Percentiles rank a stretch among this genome's conserved stretches.
phyloP scores from a whole-genome alignment of 2,329 filamentous ascomycete genomes.

The Rhytidhysteron rufulum region DNA sequence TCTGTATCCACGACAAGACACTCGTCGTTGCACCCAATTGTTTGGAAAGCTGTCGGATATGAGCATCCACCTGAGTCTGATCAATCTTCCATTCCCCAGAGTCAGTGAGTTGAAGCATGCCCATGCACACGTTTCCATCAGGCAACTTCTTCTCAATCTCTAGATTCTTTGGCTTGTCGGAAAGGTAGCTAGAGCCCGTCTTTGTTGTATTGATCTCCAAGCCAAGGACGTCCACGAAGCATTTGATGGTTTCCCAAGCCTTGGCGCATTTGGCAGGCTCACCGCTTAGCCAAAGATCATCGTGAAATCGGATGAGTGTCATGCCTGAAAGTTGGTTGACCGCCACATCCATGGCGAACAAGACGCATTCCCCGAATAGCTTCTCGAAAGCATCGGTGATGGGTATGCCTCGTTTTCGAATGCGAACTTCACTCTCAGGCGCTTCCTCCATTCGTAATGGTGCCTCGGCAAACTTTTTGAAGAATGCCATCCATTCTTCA shows the following conservation, averaged over 20 bases:
- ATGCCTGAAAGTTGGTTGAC: slow-evolving; percentile 43
- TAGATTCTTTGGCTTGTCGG: slow-evolving; percentile 1
- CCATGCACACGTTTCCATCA: slow-evolving; percentile 27
- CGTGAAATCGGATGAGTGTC: slow-evolving; percentile 46
- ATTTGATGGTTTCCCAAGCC: slow-evolving; percentile 44
- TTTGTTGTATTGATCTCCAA: slow-evolving; percentile 41
- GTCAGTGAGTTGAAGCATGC: slow-evolving; percentile 24
- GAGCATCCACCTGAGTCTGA: slow-evolving; percentile 27
- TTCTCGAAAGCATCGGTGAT: slow-evolving; percentile 47
- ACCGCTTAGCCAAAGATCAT: slow-evolving; percentile 49
- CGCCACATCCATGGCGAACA: slow-evolving; percentile 47
- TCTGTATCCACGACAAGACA: slow-evolving; percentile 32
- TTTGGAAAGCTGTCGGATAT: slow-evolving; percentile 25
- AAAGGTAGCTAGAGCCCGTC: slow-evolving; percentile 40
- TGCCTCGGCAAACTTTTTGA: slow-evolving; percentile 43
- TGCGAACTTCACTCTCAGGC: slow-evolving; percentile 33
- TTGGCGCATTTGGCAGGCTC: slow-evolving; percentile 37
- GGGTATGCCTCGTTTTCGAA: slow-evolving; percentile 43
- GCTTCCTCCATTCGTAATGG: slow-evolving; percentile 43
- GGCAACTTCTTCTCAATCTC: slow-evolving; percentile 21
- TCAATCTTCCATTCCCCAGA: slow-evolving; percentile 31
- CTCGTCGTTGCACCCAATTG: slow-evolving; percentile 28
- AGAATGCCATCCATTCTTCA: slow-evolving; percentile 42
- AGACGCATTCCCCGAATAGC: slow-evolving; percentile 44
- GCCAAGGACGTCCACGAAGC: slow-evolving; percentile 42